Base-by-base conservation (phyloP, 768 basidiomycete species). In the Hygrocybe punicea region DNA sequence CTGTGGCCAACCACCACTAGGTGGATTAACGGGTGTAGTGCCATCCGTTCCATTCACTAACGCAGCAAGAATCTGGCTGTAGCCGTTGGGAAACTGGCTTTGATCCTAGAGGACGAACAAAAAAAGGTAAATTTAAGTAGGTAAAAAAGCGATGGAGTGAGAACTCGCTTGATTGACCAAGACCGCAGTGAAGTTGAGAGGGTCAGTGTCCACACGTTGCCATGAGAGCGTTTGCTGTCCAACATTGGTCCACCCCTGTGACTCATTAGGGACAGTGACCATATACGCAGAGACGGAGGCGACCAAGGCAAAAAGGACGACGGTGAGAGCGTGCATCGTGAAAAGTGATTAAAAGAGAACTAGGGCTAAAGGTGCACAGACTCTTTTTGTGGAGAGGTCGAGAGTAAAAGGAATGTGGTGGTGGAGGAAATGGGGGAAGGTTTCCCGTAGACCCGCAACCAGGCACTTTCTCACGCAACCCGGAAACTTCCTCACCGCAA, bases 201-300 rank as follows among this genome's bases (percentile, higher is more conserved):
- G 71, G 66, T 95, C 93, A 8, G 87, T 89, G 53, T 60, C 58
- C 58, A 91, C 91, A 5, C 79, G 78, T 1, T 69, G 49, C 91
- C 91, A 95, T 6, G 72, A 57, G 55, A 91, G 71, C 14, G 60
- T 65, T 62, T 84, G 85, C 52, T 77, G 63, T 39, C 81, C 85
- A 24, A 69, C 67, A 66, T 76, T 79, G 29, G 77, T 79, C 91
- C 90, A 92, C 48, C 78, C 80, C 21, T 75, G 59, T 40, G 64
- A 59, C 4, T 53, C 55, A 58, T 67, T 75, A 44, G 89, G 88
- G 51, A 66, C 70, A 44, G 76, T 80, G 68, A 93, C 81, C 55
- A 67, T 55, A 74, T 86, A 86, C n/a, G 87, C 91, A 56, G 79
- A 71, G 37, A 81, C 81, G 21, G 84, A 78, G 58, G 84, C 77